Conservation (phyloP, 2,329 filamentous ascomycete species). For the Pseudogymnoascus sp. region DNA sequence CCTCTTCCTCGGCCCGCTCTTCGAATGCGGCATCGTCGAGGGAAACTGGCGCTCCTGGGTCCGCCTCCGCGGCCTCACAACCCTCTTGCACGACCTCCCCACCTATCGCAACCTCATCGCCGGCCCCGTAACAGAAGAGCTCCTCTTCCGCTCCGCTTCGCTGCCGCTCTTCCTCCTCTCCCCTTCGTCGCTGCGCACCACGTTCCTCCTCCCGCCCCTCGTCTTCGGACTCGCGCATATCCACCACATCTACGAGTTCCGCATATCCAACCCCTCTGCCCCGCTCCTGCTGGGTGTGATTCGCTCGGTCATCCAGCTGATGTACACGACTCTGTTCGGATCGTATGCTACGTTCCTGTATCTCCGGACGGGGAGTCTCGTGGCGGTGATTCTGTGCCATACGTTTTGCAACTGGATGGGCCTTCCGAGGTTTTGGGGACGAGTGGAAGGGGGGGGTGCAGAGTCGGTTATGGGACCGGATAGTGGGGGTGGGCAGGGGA, state of each 20-base stretch:
- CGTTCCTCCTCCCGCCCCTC: conserved; percentile 76
- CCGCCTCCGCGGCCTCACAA: conserved; percentile 46
- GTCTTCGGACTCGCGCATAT: conserved; percentile 91
- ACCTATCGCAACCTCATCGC: conserved; percentile 83
- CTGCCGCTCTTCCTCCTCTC: conserved; percentile 73
- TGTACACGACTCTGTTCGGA: conserved; percentile 88
- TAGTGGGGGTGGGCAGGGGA: conserved; percentile 28
- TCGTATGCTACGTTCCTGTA: conserved; percentile 89
- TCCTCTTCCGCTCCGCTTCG: conserved; percentile 84
- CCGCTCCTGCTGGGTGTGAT: conserved; percentile 56
- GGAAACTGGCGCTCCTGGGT: conserved; percentile 62
- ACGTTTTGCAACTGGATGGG: conserved; percentile 91
- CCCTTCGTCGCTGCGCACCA: conserved; percentile 41
- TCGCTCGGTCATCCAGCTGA: conserved; percentile 75
- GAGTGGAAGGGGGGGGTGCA: conserved; percentile 48
- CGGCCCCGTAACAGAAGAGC: conserved; percentile 84
- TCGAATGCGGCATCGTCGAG: conserved; percentile 69
- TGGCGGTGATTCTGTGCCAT: conserved; percentile 70
- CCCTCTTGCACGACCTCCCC: conserved; percentile 65
- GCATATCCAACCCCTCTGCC: conserved; percentile 68
- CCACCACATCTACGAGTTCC: conserved; percentile 95
- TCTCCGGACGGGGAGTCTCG: conserved; percentile 74
- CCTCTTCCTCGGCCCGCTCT: conserved; percentile 80
- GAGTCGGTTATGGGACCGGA: conserved; percentile 21
- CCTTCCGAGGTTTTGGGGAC: conserved; percentile 77